A percentile compares a stretch with the other conserved stretches of the same genome.
phyloP scores from a whole-genome alignment of 805 yeast species.

The Saccharomycopsis olivae region DNA sequence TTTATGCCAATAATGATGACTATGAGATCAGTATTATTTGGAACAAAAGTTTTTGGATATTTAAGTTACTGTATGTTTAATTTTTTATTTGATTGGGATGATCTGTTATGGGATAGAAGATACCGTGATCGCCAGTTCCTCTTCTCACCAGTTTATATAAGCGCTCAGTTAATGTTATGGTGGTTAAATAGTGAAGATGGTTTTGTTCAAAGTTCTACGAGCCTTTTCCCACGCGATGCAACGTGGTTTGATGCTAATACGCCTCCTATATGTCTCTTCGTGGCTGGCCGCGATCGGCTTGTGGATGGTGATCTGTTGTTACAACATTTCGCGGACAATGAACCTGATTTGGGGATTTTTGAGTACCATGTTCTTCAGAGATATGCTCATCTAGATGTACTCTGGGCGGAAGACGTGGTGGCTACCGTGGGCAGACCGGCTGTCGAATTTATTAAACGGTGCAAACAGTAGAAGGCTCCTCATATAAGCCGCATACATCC shows the following conservation, averaged over 20 bases:
- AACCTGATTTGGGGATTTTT: slow-evolving; percentile 30
- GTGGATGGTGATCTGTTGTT: slow-evolving; percentile 67
- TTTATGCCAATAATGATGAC: slow-evolving; percentile 69
- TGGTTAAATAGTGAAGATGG: slow-evolving; percentile 51
- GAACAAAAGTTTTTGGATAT: slow-evolving; percentile 44
- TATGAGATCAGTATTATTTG: slow-evolving; percentile 41
- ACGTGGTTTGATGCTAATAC: slow-evolving; percentile 41
- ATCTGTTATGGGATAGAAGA: slow-evolving; percentile 58
- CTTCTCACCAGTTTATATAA: slow-evolving; percentile 77
- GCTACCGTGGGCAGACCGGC: slow-evolving; percentile 50
- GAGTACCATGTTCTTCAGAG: slow-evolving; percentile 37
- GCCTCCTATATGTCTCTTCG: slow-evolving; percentile 55
- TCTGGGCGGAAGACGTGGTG: slow-evolving; percentile 80
- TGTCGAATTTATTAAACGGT: slow-evolving; percentile 24
- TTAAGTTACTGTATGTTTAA: slow-evolving; percentile 77
- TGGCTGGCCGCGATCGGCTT: slow-evolving; percentile 63
- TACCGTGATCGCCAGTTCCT: slow-evolving; percentile 67
- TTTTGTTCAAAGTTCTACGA: slow-evolving; percentile 27
- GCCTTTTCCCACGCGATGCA: slow-evolving; percentile 39
- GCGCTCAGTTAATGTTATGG: slow-evolving; percentile 81
- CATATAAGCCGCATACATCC: too few relatives aligned
- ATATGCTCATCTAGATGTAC: slow-evolving; percentile 82
- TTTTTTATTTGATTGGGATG: slow-evolving; percentile 82
- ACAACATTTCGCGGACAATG: slow-evolving; percentile 52
- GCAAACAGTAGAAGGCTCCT: too few relatives aligned